Conservation (phyloP, 768 basidiomycete genomes). For the Baorangia bicolor region DNA sequence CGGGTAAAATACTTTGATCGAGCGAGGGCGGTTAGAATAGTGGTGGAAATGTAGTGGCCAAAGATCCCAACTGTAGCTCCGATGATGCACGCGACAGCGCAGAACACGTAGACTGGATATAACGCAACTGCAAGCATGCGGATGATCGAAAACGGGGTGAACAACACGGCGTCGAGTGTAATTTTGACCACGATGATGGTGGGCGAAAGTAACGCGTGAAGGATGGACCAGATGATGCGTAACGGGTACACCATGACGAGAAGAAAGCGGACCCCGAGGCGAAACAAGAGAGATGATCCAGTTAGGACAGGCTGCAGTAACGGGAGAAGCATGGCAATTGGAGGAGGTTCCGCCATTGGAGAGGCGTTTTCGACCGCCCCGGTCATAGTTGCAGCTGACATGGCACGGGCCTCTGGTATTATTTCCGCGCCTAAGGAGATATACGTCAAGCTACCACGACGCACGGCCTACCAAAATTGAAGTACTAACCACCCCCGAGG, state of each 20-base stretch:
- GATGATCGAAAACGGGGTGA: slow-evolving; percentile 43
- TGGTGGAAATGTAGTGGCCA: slow-evolving; percentile 29
- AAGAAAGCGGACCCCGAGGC: slow-evolving; percentile 9
- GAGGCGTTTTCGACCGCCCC: background rate
- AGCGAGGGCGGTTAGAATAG: slow-evolving; percentile 10
- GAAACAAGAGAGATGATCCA: slow-evolving; percentile 14
- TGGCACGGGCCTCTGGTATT: background rate
- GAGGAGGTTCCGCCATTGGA: slow-evolving; percentile 14
- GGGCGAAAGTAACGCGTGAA: slow-evolving; percentile 48
- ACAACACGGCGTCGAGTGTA: slow-evolving; percentile 41
- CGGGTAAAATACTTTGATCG: slow-evolving; percentile 13
- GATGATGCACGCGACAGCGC: slow-evolving; percentile 53
- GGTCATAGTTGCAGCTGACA: slow-evolving; percentile 6
- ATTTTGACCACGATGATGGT: slow-evolving; percentile 42
- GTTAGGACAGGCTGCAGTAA: slow-evolving; percentile 11
- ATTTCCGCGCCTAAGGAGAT: background rate
- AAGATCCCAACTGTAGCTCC: slow-evolving; percentile 46
- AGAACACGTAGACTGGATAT: slow-evolving; percentile 57
- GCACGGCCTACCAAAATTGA: background rate
- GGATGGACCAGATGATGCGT: slow-evolving; percentile 23
- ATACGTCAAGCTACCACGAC: background rate
- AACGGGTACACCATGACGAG: slow-evolving; percentile 19
- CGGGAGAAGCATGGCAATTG: slow-evolving; percentile 26
- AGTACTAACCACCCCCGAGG: background rate
- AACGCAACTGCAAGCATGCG: slow-evolving; percentile 42